Percentiles rank a stretch among this genome's conserved stretches.
phyloP scores from a whole-genome alignment of 2,329 filamentous ascomycete genomes.

The Pyricularia sp. region DNA sequence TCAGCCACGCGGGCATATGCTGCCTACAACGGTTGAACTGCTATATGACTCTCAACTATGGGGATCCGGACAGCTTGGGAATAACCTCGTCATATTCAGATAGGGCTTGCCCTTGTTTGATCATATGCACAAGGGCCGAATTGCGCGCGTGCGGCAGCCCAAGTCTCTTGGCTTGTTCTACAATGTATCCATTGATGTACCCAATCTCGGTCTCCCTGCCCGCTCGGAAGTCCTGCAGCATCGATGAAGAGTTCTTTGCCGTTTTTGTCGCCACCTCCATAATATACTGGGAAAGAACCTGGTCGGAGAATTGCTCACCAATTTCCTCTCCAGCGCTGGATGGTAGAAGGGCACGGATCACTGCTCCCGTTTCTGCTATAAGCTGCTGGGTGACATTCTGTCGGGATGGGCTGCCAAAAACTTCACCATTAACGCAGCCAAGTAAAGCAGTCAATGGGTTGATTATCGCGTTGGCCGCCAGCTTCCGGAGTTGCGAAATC shows the following conservation, averaged over 20 bases:
- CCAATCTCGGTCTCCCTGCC: slow-evolving; percentile 44
- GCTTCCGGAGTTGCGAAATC: slow-evolving; percentile 65
- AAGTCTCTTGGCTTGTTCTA: neutral
- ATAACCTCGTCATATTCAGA: slow-evolving; percentile 4
- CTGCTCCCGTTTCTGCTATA: slow-evolving; percentile 45
- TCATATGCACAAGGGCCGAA: neutral
- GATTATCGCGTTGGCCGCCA: slow-evolving; percentile 71
- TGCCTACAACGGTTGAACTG: neutral
- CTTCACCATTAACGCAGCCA: slow-evolving; percentile 65
- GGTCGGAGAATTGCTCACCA: neutral
- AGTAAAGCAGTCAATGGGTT: slow-evolving; percentile 80
- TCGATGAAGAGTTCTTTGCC: slow-evolving; percentile 46
- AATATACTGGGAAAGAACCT: neutral
- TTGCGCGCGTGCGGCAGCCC: neutral
- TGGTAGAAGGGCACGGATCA: slow-evolving; percentile 23
- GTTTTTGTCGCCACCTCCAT: slow-evolving; percentile 32
- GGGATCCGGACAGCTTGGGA: neutral
- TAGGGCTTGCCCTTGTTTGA: neutral
- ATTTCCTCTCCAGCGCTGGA: neutral
- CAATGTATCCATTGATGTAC: slow-evolving; percentile 42
- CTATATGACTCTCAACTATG: neutral
- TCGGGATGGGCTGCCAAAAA: slow-evolving; percentile 48
- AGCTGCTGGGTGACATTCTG: slow-evolving; percentile 24
- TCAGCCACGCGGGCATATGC: neutral
- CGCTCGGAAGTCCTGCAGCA: slow-evolving; percentile 49